Conservation (phyloP, 805 yeast species). For the Candida easanensis region DNA sequence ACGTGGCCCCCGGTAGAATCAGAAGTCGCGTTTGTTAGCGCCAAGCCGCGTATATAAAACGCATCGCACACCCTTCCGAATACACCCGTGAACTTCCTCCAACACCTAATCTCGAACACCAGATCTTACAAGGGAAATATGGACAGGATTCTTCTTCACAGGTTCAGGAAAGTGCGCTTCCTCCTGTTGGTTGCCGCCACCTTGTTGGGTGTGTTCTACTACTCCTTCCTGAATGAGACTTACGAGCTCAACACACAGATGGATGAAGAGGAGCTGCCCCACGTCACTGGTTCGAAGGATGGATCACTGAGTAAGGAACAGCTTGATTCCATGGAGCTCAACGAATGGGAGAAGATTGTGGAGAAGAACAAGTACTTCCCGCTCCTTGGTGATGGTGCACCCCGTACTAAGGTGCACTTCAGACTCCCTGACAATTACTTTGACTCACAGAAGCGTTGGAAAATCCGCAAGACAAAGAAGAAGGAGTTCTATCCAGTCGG, state of each 20-base stretch:
- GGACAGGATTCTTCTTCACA: slow-evolving; percentile 9
- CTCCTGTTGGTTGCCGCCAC: slow-evolving; percentile 15
- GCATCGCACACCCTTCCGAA: no score
- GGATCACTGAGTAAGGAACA: slow-evolving; percentile 3
- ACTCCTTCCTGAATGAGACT: slow-evolving; percentile 27
- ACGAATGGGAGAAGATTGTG: slow-evolving; percentile 16
- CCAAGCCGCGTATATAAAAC: no score
- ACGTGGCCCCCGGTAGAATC: no score
- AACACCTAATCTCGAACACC: no score
- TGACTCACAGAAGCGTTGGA: slow-evolving; percentile 19
- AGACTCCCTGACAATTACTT: slow-evolving; percentile 23
- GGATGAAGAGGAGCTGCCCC: slow-evolving; percentile 26
- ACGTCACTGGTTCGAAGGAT: slow-evolving; percentile 17
- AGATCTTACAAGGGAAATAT: neutral
- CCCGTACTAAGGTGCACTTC: slow-evolving; percentile 12
- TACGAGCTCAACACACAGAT: slow-evolving; percentile 22
- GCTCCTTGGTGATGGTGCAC: slow-evolving; percentile 24
- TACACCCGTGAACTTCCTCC: no score
- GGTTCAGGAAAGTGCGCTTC: slow-evolving; percentile 20
- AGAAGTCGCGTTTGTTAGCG: no score
- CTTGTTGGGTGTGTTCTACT: slow-evolving; percentile 24
- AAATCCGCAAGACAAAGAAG: slow-evolving; percentile 17
- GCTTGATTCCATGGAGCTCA: slow-evolving; percentile 8
- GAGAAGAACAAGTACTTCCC: slow-evolving; percentile 41
- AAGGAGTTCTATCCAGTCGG: slow-evolving; percentile 23